phyloP scores from a whole-genome alignment of 1,139 yeast genomes.

The Lodderomyces theae region DNA sequence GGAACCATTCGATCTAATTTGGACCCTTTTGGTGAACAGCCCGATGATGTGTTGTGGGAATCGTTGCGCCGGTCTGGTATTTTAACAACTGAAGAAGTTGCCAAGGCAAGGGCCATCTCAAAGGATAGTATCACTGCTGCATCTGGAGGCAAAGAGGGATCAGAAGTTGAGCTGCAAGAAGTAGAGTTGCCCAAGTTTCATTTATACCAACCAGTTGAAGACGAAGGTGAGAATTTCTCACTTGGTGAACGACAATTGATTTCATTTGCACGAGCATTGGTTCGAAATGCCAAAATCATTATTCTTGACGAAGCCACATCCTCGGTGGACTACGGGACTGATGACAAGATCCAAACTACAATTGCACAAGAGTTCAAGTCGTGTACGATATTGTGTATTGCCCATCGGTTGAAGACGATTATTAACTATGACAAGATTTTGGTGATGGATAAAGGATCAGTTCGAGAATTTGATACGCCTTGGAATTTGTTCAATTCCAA shows the following conservation, averaged over 20 bases:
- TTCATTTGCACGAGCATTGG: constrained; percentile 53
- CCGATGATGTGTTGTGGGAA: constrained; percentile 44
- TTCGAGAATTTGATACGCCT: constrained; percentile 51
- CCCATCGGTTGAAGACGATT: constrained; percentile 54
- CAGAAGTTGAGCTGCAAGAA: constrained; percentile 12
- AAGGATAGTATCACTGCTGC: constrained; percentile 7
- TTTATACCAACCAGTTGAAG: constrained; percentile 50
- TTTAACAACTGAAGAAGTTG: constrained; percentile 27
- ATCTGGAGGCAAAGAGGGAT: neutral
- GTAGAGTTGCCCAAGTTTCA: constrained; percentile 45
- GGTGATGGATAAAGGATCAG: constrained; percentile 52
- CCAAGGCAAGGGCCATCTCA: constrained; percentile 18
- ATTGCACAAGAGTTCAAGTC: constrained; percentile 42
- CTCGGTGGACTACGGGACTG: constrained; percentile 57
- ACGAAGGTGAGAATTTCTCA: constrained; percentile 54
- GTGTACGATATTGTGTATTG: constrained; percentile 54
- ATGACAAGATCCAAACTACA: constrained; percentile 48
- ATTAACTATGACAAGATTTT: constrained; percentile 50
- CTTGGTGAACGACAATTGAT: constrained; percentile 55
- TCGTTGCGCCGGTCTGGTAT: constrained; percentile 46
- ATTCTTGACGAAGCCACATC: constrained; percentile 58
- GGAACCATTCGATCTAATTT: constrained; percentile 41
- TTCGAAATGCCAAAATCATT: constrained; percentile 47
- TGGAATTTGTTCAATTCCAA: constrained; percentile 31
- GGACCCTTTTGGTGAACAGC: constrained; percentile 38